phyloP scores from a whole-genome alignment of 441 rosid genomes.

The Erysimum pusillum region DNA sequence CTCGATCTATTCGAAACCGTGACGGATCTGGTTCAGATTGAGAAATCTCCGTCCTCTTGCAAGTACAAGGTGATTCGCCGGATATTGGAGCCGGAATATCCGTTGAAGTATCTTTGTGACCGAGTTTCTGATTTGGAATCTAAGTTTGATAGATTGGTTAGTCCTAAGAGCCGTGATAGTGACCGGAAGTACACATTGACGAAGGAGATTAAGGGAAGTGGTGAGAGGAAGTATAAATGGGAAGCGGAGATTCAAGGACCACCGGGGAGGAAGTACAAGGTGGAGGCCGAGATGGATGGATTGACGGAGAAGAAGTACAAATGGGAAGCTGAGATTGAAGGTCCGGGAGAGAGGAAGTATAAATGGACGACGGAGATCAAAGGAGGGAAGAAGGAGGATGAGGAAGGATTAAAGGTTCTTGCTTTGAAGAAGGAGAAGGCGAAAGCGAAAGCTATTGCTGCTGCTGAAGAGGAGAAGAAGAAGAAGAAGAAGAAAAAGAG shows the following conservation, averaged over 20 bases:
- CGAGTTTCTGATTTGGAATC: slow-evolving; percentile 76
- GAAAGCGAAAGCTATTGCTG: slow-evolving; percentile 33
- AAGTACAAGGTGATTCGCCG: slow-evolving; percentile 63
- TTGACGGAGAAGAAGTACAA: slow-evolving; percentile 68
- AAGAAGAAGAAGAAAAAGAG: slow-evolving; percentile 35
- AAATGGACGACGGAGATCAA: slow-evolving; percentile 67
- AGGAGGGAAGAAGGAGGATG: slow-evolving; percentile 53
- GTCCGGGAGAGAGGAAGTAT: slow-evolving; percentile 69
- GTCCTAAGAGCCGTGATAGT: slow-evolving; percentile 44
- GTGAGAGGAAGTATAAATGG: slow-evolving; percentile 79
- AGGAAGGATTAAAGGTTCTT: slow-evolving; percentile 29
- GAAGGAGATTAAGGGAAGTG: slow-evolving; percentile 76
- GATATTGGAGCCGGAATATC: slow-evolving; percentile 51
- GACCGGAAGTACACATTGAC: slow-evolving; percentile 82
- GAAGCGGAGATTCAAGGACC: slow-evolving; percentile 74
- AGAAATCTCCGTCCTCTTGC: slow-evolving; percentile 55
- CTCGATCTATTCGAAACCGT: slow-evolving; percentile 59
- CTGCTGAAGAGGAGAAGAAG: slow-evolving; percentile 38
- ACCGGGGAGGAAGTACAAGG: slow-evolving; percentile 73
- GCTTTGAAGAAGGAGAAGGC: slow-evolving; percentile 50
- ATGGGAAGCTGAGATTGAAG: slow-evolving; percentile 75
- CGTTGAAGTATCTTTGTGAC: slow-evolving; percentile 63
- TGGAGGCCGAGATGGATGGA: slow-evolving; percentile 65
- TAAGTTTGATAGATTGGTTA: slow-evolving; percentile 61
- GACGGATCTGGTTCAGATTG: slow-evolving; percentile 69